A percentile compares a stretch with the other conserved stretches of the same genome.
phyloP scores from a whole-genome alignment of 1,284 basidiomycete species.

The Tetrapyrgos nigripes region DNA sequence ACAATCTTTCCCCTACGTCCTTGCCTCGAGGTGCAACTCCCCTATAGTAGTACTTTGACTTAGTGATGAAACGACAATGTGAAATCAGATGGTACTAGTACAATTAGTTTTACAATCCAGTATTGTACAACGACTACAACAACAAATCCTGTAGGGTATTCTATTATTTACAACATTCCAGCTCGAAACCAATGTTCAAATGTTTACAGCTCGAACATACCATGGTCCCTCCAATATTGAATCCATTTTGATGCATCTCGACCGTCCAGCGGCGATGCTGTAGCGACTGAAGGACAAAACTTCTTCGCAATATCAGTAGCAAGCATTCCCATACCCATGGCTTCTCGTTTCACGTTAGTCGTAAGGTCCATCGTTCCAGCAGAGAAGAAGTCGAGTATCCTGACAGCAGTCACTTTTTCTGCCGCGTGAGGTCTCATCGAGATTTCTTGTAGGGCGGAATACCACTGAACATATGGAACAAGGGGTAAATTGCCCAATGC shows the following conservation, averaged over 20 bases:
- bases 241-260: background rate
- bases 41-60: no score
- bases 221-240: background rate
- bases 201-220: background rate
- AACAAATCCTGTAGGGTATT: background rate
- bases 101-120: no score
- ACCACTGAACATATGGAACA: constrained; percentile 39
- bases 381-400: background rate
- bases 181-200: background rate
- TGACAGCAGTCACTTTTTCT: constrained; percentile 6
- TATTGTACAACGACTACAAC: no score
- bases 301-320: background rate
- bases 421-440: constrained; percentile 16
- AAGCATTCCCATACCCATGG: background rate
- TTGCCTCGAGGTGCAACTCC: no score
- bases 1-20: no score
- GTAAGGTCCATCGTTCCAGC: background rate
- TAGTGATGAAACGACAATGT: no score
- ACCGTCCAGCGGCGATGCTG: background rate
- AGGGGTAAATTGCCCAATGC: constrained; percentile 29
- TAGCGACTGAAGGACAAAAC: background rate
- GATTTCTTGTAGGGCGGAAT: constrained; percentile 28
- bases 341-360: background rate
- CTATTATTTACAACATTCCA: no score
- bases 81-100: no score